Base-by-base conservation (phyloP, 371 early-diverging fungal genomes). In the Mortierella sp. region DNA sequence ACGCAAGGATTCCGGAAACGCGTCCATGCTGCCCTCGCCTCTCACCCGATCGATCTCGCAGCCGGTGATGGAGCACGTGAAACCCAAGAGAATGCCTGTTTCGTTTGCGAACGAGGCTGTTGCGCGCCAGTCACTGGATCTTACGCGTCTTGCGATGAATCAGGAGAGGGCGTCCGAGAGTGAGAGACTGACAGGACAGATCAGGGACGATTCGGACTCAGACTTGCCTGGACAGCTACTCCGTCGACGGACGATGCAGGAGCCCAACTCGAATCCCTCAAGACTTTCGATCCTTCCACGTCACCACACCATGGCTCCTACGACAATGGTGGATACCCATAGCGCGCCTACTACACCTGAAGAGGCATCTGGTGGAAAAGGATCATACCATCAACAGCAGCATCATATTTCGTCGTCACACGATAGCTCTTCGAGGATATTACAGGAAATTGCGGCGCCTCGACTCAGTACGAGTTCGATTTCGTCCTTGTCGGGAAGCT, bases 101-200 rank as follows among this genome's bases (percentile, higher is more conserved):
- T 65, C 77, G 10, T 66, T 73, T 67, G 71, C 72, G 5, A 13
- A 24, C 19, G 77, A 77, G 39, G 10, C 47, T 22, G 41, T 37
- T 29, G 71, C 65, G 16, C 76, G 81, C 24, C 81, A 76, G 55
- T 80, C 81, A 22, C 41, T 80, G 74, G 81, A 80, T 47, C 44
- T 80, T 26, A 74, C 73, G 40, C 50, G 73, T n/a, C 43, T 76
- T 40, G 70, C 65, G 1, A 45, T 48, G 45, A 80, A 73, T 39
- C 70, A 70, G 68, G 77, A 80, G 31, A 44, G 77, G 31, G 64
- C 58, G 16, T 48, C 39, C 4, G 81, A 76, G 34, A 66, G 55
- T 26, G 68, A 47, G 37, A 43, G 70, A 50, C 58, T 58, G 58
- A 66, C 22, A 0, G 34, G 13, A 3, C 74, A 55, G 44, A 63